Conservation (phyloP, 148 eudicot species). For the Euryodendron excelsum region DNA sequence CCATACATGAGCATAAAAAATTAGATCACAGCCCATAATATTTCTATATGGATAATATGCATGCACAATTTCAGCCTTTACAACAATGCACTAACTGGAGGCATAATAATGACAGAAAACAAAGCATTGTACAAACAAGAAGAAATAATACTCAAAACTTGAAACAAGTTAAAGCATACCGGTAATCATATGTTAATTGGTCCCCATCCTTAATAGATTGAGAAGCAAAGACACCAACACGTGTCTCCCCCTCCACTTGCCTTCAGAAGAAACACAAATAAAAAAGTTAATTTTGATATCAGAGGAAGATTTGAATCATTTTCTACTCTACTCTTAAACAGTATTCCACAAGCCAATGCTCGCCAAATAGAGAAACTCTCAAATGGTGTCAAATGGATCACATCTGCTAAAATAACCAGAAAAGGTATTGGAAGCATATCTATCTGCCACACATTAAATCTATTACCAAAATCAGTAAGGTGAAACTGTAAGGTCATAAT, state of each 20-base stretch:
- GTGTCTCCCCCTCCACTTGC: slow-evolving; percentile 93
- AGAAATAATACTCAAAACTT: not conserved
- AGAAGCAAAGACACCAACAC: slow-evolving; percentile 91
- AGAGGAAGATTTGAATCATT: not conserved
- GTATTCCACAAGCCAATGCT: not conserved
- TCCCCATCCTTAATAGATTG: slow-evolving; percentile 68
- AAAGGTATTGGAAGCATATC: not conserved
- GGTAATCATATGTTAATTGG: slow-evolving; percentile 86
- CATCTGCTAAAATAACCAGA: not conserved
- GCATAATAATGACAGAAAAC: not conserved
- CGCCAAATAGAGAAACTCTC: not conserved
- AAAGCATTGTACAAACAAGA: not conserved
- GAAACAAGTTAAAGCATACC: slow-evolving; percentile 38
- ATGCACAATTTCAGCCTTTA: not conserved
- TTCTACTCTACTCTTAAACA: not conserved
- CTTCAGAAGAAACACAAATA: slow-evolving; percentile 34
- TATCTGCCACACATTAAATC: not conserved
- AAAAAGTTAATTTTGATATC: not conserved
- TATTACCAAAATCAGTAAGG: not conserved
- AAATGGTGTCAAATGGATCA: not conserved
- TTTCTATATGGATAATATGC: not conserved
- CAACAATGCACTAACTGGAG: not conserved
- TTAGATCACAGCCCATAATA: not conserved
- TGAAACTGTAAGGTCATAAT: not conserved
- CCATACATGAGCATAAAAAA: not conserved